Base-by-base conservation (phyloP, 2,329 filamentous ascomycete genomes). In the Microsporum canis region DNA sequence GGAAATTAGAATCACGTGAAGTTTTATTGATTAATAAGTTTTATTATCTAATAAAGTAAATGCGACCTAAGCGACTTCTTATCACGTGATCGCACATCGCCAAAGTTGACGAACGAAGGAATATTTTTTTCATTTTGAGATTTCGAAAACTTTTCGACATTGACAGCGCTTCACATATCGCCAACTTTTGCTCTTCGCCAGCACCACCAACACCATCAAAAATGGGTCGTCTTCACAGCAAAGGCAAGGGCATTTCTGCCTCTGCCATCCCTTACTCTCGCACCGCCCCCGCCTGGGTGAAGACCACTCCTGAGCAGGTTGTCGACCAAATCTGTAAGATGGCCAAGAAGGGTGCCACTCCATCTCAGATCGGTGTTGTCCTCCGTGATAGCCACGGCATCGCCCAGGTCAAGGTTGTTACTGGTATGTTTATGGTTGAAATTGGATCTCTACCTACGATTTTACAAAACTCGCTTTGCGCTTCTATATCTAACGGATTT, bases 261-360 rank as follows among this genome's bases (percentile, higher is more conserved):
- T 96, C 90, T 67, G 90, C 94, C 74, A 82, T 97, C 80, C 94
- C 95, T 76, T 99, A 97, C 87, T 96, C 90, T 71, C 92, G 94
- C 82, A 86, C 84, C 72, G 78, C 91, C 68, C 92, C 94, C 65
- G 84, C 91, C 71, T 99, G 94, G 94, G 84, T 97, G 80, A 99
- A 99, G 88, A 95, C 90, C 82, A 96, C 91, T 72, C 91, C 94
- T 76, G 91, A 96, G 74, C 90, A 95, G 83, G 91, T 99, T 78
- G 90, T 96, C 72, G 94, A 99, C 78, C 91, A 97, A 83, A 99
- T 99, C 82, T 91, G 88, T 83, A 95, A 95, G 84, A 88, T 97
- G 77, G 94, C 94, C 76, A 91, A 89, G 83, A 97, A 97, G 88
- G 94, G 95, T 82, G 90, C 90, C 71, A 96, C 92, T 69, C 94